Evolutionary conservation across 352 stramenopile species (phyloP), one percentile per base, ranked within the genome.

Genomic region (Peronospora farinosa): DNA sequence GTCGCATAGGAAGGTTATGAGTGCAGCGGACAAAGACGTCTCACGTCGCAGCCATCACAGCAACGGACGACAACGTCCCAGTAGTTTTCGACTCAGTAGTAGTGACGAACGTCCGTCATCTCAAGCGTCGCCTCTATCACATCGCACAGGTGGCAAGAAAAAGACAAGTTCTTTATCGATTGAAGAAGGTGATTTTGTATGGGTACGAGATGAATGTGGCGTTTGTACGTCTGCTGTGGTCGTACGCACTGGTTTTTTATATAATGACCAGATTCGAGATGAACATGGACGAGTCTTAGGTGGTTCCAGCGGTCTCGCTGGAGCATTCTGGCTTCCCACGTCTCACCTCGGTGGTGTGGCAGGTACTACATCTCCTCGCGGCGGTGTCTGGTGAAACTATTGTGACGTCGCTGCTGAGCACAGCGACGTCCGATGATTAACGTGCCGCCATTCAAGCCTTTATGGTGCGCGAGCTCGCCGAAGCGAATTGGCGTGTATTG

Each of bases 101-200:
- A 65, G 49, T 30, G 63, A 67, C 25, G 52, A 57, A 6, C 36
- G 32, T 15, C 12, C 23, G 7, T 13, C 37, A 3, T 38, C 55
- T 6, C 55, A 55, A 12, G 7, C 37, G 16, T 55, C 60, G 41
- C 40, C 48, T 3, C 33, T 13, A 27, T 47, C 31, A 7, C 43
- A n/a, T 37, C 6, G 13, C 10, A 33, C 37, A 2, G 23, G 25
- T 7, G 2, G 1, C 5, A 5, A 27, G 23, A 27, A n/a, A n/a
- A n/a, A 27, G 5, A 27, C 23, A 27, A 27, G 2, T 2, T 27
- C 23, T 4, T 27, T 7, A 7, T 27, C 23, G 2, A 5, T 81
- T 1, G 77, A 88, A 47, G 77, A 88, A 51, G 77, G 77, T 9
- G 72, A 88, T 27, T 83, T 73, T 40, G 74, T 88, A 0, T 88